These are phyloP conservation scores for barley (Hordeum vulgare) DNA, from an alignment of 176 grass and related monocot genomes.

Conservation along the genomic window DNA sequence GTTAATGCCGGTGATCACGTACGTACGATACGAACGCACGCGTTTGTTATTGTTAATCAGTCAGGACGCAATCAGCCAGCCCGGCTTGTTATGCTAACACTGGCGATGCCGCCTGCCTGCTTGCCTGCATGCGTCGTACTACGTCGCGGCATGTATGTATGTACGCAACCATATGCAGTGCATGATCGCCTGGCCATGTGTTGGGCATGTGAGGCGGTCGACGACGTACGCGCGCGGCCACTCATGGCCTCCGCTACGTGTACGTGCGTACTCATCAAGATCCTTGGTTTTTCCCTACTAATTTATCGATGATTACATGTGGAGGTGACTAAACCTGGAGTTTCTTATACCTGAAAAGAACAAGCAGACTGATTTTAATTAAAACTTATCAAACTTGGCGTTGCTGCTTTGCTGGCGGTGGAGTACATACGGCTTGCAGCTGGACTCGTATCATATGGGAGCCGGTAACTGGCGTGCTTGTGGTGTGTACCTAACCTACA, in stretches of 20 bases:
- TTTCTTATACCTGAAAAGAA: background rate
- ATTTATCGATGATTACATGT: background rate
- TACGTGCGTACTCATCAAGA: background rate
- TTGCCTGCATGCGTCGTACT: background rate
- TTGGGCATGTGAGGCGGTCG: slow-evolving; percentile 21
- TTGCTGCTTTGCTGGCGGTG: background rate
- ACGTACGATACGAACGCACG: no score
- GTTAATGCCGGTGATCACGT: background rate
- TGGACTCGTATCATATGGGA: background rate
- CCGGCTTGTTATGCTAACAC: no score
- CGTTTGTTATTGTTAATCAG: background rate
- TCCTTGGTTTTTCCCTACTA: slow-evolving; percentile 7
- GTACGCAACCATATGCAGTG: background rate
- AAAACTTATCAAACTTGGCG: background rate
- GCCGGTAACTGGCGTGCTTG: slow-evolving; percentile 31
- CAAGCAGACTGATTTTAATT: no score
- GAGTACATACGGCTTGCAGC: background rate
- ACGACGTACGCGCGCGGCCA: no score
- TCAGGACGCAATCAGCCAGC: background rate
- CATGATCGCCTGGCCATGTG: slow-evolving; percentile 26
- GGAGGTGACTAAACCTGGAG: background rate
- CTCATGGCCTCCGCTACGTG: background rate
- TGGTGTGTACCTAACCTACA: slow-evolving; percentile 24
- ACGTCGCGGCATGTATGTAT: background rate
- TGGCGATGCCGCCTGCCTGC: no score